Evolutionary conservation across 306 rosid species (phyloP), one percentile per base, ranked within the genome.

Genomic region (Styphnolobium japonicum): DNA sequence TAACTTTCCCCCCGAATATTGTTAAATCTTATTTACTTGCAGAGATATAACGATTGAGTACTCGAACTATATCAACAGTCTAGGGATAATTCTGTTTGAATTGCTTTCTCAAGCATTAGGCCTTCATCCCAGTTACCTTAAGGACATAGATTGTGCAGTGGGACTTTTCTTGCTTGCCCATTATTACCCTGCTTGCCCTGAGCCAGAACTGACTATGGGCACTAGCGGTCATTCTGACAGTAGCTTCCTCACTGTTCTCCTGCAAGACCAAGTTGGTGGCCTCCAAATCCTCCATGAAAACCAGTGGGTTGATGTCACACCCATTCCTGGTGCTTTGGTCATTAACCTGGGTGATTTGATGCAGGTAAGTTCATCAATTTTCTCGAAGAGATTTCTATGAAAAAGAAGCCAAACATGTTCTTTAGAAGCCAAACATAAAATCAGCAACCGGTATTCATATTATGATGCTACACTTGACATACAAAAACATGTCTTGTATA

Each of bases 71-170:
- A 67, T 73, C 9, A 73, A 73, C 25, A 56, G 25, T 23, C 39
- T 73, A 4, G 78, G 55, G 9, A 23, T 22, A 34, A 40, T 39
- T 37, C 25, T 73, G 16, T 56, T 56, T 56, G 78, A 73, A 56
- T 23, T 73, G 67, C 53, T 73, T 22, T 73, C 78, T 55, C 67
- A 73, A 73, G 78, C 78, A 73, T 73, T 73, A 73, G 78, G 78
- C n/a, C 39, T 73, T 6, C 23, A 73, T 56, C 27, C 67, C 1
- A 73, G 16, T 73, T 73, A 73, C 55, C 77, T 73, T 7, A 55
- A 73, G n/a, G 77, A 55, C 67, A 73, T 53, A 7, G 67, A 73
- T 22, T 73, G 77, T 56, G 77, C 67, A 55, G 67, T 36, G 37
- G 77, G 77, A 22, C 67, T 73, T 73, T 55, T 73, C 77, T 3